Evolutionary conservation across 371 early-diverging fungal species (phyloP).

Genomic region (Choanephora cucurbitarum): DNA sequence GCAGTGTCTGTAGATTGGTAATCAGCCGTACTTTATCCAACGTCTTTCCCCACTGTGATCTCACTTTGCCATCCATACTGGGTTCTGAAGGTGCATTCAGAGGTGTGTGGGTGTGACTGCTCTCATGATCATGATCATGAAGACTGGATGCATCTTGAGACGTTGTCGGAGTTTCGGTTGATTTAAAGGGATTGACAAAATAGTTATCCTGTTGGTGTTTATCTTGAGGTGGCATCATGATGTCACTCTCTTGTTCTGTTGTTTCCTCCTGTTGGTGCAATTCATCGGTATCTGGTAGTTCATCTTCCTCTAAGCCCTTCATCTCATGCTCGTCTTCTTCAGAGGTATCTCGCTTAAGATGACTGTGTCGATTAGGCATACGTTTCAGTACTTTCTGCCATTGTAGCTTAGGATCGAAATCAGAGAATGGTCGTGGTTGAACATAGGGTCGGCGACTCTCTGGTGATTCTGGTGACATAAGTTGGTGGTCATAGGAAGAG

Average conservation of each 20-base stretch:
- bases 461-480: slow-evolving; percentile 29
- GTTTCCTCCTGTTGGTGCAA: slow-evolving; percentile 3
- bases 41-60: slow-evolving; percentile 45
- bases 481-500: slow-evolving; percentile 6
- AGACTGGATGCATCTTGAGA: background rate
- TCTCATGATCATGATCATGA: background rate
- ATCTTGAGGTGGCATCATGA: background rate
- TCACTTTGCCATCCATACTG: slow-evolving; percentile 19
- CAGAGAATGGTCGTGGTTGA: background rate
- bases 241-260: slow-evolving; percentile 1
- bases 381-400: slow-evolving; percentile 35
- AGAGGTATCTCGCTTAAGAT: background rate
- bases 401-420: slow-evolving; percentile 37
- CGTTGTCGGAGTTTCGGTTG: background rate
- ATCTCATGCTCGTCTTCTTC: slow-evolving; percentile 1
- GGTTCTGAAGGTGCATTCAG: background rate
- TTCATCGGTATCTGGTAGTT: slow-evolving; percentile 6
- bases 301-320: slow-evolving; percentile 6
- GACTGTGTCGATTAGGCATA: slow-evolving; percentile 11
- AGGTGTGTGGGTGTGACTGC: background rate
- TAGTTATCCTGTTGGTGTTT: slow-evolving; percentile 2
- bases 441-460: slow-evolving; percentile 15
- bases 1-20: slow-evolving; percentile 31
- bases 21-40: slow-evolving; percentile 47
- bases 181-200: slow-evolving; percentile 10